Base-by-base conservation (phyloP, 805 yeast genomes). In the Metschnikowia corniflorae region DNA sequence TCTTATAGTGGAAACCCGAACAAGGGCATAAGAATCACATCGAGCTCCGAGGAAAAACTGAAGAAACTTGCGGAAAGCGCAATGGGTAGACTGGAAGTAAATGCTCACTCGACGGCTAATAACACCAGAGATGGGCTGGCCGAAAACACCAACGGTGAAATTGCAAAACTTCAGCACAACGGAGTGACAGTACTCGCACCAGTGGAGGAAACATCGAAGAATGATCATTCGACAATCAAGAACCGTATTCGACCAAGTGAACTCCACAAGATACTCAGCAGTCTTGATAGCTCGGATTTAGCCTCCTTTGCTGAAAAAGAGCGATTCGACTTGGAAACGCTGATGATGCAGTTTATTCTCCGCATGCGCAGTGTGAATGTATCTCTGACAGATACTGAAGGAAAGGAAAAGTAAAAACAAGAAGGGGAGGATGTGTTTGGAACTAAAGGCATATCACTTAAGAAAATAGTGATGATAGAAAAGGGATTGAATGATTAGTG, bases 341-440 rank as follows among this genome's bases (percentile, higher is more conserved):
- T 49, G 18, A 39, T 65, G 40, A 49, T 67, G 51, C 37, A 50
- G 26, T 53, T 66, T 29, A 61, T 67, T 57, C 45, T 64, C 16
- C 57, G 60, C 17, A 53, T 64, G 54, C 53, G 66, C 21, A 39
- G 31, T n/a, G 37, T 33, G 6, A 20, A 13, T 9, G 9, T 20
- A 9, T 7, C 7, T 9, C 22, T 7, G 9, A 20, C 22, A 20
- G 22, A 20, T 7, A 7, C 22, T 20, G 22, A 9, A 7, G 22
- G 22, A 20, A n/a, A n/a, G n/a, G n/a, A n/a, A n/a, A n/a, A n/a
- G n/a, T n/a, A n/a, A n/a, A n/a, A n/a, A n/a, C n/a, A n/a, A n/a
- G n/a, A n/a, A n/a, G n/a, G n/a, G n/a, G n/a, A n/a, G n/a, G n/a
- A n/a, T n/a, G n/a, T n/a, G n/a, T n/a, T n/a, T n/a, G n/a, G n/a